Percentiles rank a stretch among this genome's conserved stretches.
Evolutionary conservation across 2,329 filamentous ascomycete species (phyloP).

Genomic region (Monilinia fructigena): DNA sequence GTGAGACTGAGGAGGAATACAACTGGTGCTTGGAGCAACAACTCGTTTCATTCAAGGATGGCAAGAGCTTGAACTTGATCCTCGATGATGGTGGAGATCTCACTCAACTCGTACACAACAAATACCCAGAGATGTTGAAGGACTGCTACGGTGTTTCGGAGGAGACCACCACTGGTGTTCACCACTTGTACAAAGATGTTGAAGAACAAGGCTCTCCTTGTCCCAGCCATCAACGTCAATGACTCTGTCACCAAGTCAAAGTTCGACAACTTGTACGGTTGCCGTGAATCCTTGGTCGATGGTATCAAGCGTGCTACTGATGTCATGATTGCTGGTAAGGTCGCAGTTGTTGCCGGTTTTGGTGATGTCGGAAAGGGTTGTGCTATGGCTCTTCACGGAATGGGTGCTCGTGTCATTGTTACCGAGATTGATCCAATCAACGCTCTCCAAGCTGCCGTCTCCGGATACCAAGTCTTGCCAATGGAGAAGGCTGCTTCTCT

Average conservation of each 20-base stretch:
- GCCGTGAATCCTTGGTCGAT: slow-evolving; percentile 97
- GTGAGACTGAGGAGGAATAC: slow-evolving; percentile 99
- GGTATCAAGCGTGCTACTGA: slow-evolving; percentile 99
- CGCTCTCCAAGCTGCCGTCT: slow-evolving; percentile 96
- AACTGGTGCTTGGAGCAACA: slow-evolving; percentile 99
- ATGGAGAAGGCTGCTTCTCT: slow-evolving; percentile 92
- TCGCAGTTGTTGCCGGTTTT: slow-evolving; percentile 95
- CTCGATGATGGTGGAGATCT: slow-evolving; percentile 98
- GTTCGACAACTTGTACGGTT: slow-evolving; percentile 99
- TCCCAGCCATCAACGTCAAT: slow-evolving; percentile 98
- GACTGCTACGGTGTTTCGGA: slow-evolving; percentile 98
- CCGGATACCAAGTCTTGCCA: slow-evolving; percentile 92
- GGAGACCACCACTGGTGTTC: slow-evolving; percentile 99
- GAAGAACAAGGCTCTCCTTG: slow-evolving; percentile 83
- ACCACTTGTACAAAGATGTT: slow-evolving; percentile 99
- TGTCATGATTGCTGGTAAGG: slow-evolving; percentile 99
- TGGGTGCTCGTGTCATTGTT: slow-evolving; percentile 95
- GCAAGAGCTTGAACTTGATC: slow-evolving; percentile 96
- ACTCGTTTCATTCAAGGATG: slow-evolving; percentile 93
- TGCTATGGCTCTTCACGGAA: slow-evolving; percentile 89
- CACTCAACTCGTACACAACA: slow-evolving; percentile 91
- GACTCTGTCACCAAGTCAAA: slow-evolving; percentile 99
- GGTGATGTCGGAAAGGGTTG: slow-evolving; percentile 99
- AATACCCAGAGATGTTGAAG: slow-evolving; percentile 98
- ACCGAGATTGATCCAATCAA: slow-evolving; percentile 99